A percentile compares a stretch with the other conserved stretches of the same genome.
phyloP scores from a whole-genome alignment of 257 asterid genomes.

The Leptodermis oblonga region DNA sequence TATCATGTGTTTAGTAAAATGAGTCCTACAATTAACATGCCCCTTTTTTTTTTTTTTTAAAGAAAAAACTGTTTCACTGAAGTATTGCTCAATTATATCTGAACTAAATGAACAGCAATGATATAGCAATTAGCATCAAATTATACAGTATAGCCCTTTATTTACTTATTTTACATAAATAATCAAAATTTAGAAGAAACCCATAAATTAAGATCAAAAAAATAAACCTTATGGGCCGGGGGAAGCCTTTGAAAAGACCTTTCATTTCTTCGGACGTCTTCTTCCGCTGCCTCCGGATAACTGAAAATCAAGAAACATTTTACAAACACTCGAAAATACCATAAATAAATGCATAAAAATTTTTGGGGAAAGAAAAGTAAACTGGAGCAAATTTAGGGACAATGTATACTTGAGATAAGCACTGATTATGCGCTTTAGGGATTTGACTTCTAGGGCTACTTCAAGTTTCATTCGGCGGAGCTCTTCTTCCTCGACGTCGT shows the following conservation, averaged over 20 bases:
- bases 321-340: neutral
- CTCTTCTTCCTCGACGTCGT: constrained; percentile 44
- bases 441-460: constrained; percentile 84
- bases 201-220: neutral
- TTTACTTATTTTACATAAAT: neutral
- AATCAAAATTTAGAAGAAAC: neutral
- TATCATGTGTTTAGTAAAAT: too few species aligned
- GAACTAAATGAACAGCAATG: neutral
- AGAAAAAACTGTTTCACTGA: neutral
- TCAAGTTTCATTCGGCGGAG: constrained; percentile 68
- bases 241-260: constrained; percentile 69
- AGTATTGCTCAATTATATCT: neutral
- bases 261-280: constrained; percentile 79
- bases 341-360: neutral
- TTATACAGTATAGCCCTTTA: neutral
- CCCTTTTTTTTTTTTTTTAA: neutral
- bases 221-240: constrained; percentile 68
- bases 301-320: constrained; percentile 34
- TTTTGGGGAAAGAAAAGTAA: neutral
- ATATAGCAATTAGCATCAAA: neutral
- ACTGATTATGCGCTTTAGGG: constrained; percentile 92
- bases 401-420: constrained; percentile 80
- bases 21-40: too few species aligned
- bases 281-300: constrained; percentile 94
- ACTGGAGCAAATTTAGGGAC: neutral